Base-by-base conservation (phyloP, 768 basidiomycete genomes). In the Lactifluus hygrophoroides region DNA sequence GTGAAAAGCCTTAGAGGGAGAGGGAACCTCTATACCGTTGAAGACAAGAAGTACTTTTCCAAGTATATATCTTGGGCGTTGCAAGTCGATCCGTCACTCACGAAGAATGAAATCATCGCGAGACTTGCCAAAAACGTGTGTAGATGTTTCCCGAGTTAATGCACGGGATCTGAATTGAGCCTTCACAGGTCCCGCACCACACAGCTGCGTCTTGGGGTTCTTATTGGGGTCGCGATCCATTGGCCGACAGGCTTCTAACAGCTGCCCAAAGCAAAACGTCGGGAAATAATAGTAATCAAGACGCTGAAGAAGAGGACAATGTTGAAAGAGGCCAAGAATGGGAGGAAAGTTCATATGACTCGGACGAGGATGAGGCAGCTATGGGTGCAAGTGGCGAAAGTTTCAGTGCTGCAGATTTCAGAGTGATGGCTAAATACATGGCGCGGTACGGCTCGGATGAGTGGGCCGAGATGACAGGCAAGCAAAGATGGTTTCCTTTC, bases 31-130 rank as follows among this genome's bases (percentile, higher is more conserved):
- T 89, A 83, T 65, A 88, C 86, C 2, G 71, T 76, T 25, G 83
- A 83, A 63, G 87, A 89, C 66, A 77, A 78, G 47, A 76, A 78
- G 4, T 89, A 77, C 62, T 87, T 88, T 67, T 72, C 86, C 64
- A 79, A 81, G 40, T 87, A 83, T 62, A 74, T 86, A 40, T 71
- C 76, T 43, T 88, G 85, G 83, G 75, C 78, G 45, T 68, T 86
- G 46, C 77, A 79, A 64, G 65, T 73, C 32, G 75, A 88, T 63
- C 75, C 84, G 14, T 72, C 67, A 7, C 66, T 85, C 56, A 78
- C 75, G 23, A 77, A 82, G 63, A 71, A 70, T 51, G 78, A 84
- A 52, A 65, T 89, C 16, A 81, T 81, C 64, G 75, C 76, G 27
- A 66, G 74, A 54, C 69, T 88, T 25, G 76, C 79, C 17, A 73